Evolutionary conservation across 805 yeast species (phyloP).

Genomic region (Torulaspora microellipsoides): DNA sequence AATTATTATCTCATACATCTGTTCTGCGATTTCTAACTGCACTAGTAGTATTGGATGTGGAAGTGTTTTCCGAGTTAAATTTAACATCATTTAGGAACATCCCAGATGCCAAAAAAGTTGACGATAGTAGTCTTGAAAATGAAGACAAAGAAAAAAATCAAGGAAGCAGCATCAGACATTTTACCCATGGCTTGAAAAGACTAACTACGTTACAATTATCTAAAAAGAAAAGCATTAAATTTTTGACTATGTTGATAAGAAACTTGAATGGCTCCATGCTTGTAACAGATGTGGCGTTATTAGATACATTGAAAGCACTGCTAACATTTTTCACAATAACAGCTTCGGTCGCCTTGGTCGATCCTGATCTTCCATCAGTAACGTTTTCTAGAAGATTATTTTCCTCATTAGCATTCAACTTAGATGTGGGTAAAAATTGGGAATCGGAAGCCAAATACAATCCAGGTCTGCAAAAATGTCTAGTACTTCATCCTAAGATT

Average conservation of each 20-base stretch:
- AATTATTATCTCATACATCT: conserved; percentile 27
- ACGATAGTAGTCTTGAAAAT: neutral
- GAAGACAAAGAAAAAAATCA: conserved; percentile 13
- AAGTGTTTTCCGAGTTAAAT: conserved; percentile 25
- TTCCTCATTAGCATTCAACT: conserved; percentile 18
- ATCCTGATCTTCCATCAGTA: conserved; percentile 15
- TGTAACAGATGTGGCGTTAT: conserved; percentile 24
- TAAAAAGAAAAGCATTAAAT: conserved; percentile 22
- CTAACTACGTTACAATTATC: conserved; percentile 19
- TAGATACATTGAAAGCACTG: conserved; percentile 25
- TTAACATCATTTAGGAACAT: conserved; percentile 21
- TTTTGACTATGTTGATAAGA: conserved; percentile 23
- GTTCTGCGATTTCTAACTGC: conserved; percentile 26
- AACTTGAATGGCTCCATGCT: conserved; percentile 25
- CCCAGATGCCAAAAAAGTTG: conserved; percentile 14
- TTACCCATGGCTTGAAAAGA: conserved; percentile 27
- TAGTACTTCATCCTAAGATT: conserved; percentile 18
- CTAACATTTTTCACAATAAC: conserved; percentile 19
- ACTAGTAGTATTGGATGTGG: conserved; percentile 26
- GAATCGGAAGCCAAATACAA: conserved; percentile 14
- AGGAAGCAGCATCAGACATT: conserved; percentile 14
- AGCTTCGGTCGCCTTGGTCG: conserved; percentile 19
- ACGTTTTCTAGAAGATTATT: conserved; percentile 22
- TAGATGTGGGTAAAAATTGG: conserved; percentile 23
- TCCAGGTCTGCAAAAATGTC: conserved; percentile 15